Conservation (phyloP, 2,329 filamentous ascomycete genomes). For the Monosporascus sp. region DNA sequence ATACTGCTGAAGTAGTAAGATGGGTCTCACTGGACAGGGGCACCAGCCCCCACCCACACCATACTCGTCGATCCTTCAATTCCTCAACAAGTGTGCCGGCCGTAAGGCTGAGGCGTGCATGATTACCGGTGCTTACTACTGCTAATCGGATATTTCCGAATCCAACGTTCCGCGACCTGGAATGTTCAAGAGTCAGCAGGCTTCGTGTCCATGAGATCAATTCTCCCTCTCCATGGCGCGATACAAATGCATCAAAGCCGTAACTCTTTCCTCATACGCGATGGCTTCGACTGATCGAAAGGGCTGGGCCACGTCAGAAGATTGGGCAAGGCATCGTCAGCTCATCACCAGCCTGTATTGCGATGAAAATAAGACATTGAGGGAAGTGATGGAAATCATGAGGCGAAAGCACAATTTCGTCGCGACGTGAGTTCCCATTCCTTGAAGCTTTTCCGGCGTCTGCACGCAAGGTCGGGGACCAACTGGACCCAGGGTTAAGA, state of each 20-base stretch:
- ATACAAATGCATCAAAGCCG: neutral
- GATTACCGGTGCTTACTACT: no score
- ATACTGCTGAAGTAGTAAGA: neutral
- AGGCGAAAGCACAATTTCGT: constrained; percentile 14
- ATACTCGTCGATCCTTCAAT: neutral
- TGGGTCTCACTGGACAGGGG: neutral
- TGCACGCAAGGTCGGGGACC: neutral
- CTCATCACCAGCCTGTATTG: constrained; percentile 14
- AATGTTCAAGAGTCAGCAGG: neutral
- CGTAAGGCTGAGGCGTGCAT: neutral
- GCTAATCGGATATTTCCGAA: no score
- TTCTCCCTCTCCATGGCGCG: neutral
- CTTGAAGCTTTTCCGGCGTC: neutral
- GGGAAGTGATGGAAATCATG: constrained; percentile 18
- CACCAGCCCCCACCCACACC: neutral
- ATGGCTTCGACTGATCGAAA: constrained; percentile 1
- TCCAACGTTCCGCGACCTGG: neutral
- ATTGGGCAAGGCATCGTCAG: constrained; percentile 15
- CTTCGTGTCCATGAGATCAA: neutral
- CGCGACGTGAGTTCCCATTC: constrained; percentile 14
- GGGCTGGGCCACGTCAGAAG: constrained; percentile 12
- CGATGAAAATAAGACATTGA: constrained; percentile 16
- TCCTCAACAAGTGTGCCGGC: neutral
- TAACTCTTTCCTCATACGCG: neutral
- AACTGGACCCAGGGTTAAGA: constrained; percentile 12